Evolutionary conservation across 441 rosid genomes (phyloP), one percentile per base, ranked within the genome.

Genomic region (Euphorbia celastroides): DNA sequence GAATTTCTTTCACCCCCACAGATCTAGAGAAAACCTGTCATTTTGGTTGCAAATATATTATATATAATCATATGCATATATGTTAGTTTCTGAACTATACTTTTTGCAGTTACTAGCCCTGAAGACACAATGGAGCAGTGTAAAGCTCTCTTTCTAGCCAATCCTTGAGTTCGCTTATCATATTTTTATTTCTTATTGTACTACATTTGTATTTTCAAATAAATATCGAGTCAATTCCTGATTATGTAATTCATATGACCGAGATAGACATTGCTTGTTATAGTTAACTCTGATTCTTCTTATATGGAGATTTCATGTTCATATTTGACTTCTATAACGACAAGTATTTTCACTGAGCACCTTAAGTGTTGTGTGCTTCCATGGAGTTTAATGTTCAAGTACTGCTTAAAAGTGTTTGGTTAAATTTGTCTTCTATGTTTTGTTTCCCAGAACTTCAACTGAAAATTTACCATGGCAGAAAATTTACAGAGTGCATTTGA

Each of bases 61-160:
- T 28, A 55, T 41, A 19, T 57, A 25, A 9, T 56, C 19, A 63
- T 41, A 20, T 17, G n/a, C 8, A 17, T 46, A 46, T 20, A 17
- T 42, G n/a, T 7, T 12, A 17, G 57, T 13, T 27, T 14, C n/a
- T 1, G 25, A 52, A 23, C 30, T 51, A 67, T 58, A 65, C 31
- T 16, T 74, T 67, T 60, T 83, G 83, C 88, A 89, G 99, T 94
- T 59, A 86, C 89, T 38, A 86, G 92, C 67, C 94, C 99, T 23
- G 88, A 88, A 1, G 96, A 91, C 66, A 91, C 99, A 60, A 71
- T 81, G 87, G 81, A 81, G 68, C 75, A 88, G 70, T 88, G 97
- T 78, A 83, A 71, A 72, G 86, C 91, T 72, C 79, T 91, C 69
- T 88, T 91, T 79, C 74, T 87, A 36, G 76, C 78, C 7, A 57